Evolutionary conservation across 257 asterid species (phyloP), one percentile per base, ranked within the genome.

Genomic region (Catharanthus roseus): DNA sequence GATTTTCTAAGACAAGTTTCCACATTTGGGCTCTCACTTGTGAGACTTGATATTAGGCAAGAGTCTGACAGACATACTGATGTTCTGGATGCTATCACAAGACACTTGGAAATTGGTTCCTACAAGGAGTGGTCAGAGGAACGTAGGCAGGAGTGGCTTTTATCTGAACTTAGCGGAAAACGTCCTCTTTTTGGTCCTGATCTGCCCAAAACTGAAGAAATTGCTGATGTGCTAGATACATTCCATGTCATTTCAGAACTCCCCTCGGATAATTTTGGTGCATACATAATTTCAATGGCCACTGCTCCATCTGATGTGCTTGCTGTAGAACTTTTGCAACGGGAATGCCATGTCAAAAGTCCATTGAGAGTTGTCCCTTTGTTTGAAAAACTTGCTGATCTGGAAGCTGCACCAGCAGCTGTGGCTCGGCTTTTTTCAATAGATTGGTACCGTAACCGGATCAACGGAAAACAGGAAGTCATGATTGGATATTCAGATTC

Each of bases 401-500:
- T 90, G 0, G 93, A 88, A 79, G 68, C 84, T 3, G 98, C 98
- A 36, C 98, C 98, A 0, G 97, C 98, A 24, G 86, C 97, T 9
- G 87, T 93, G 51, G 90, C 95, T 60, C 85, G 98, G 54, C 86
- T 93, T 9, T 93, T 93, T 72, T 90, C 98, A 5, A 80, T 93
- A 39, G 98, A 89, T 18, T 93, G 98, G 98, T 93, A 93, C 72
- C 79, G 84, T 45, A 74, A 83, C 77, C 77, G 97, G 73, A 93
- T 93, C 67, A 76, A 89, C 2, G 97, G 97, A 4, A 90, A 87
- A 58, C 98, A 93, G 75, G 98, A 93, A 78, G 98, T 93, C 76
- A 93, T 93, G 98, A 88, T 93, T 58, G 98, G 98, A 67, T 93
- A 93, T 82, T 93, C 98, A 0, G 98, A 93, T 78, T 93, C 98